Conservation (phyloP, 148 eudicot genomes). For the Rheum nobile region DNA sequence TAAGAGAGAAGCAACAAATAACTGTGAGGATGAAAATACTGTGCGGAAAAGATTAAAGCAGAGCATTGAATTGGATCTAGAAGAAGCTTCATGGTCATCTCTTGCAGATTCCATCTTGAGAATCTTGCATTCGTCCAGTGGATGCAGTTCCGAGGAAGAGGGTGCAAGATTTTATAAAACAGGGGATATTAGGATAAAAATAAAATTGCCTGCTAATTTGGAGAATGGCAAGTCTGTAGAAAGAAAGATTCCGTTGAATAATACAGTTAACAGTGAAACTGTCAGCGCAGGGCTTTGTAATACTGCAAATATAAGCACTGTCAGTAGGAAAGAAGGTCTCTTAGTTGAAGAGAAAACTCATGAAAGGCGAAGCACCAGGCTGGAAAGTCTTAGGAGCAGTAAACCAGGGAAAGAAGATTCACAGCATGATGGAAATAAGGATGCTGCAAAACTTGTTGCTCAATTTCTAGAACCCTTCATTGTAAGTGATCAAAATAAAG, state of each 20-base stretch:
- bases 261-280: slow-evolving; percentile 20
- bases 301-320: slow-evolving; percentile 26
- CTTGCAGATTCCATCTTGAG: slow-evolving; percentile 46
- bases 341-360: slow-evolving; percentile 57
- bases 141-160: slow-evolving; percentile 29
- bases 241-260: slow-evolving; percentile 17
- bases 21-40: slow-evolving; percentile 21
- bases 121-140: slow-evolving; percentile 30
- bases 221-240: slow-evolving; percentile 20
- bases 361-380: slow-evolving; percentile 89
- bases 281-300: slow-evolving; percentile 22
- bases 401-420: slow-evolving; percentile 86
- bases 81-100: slow-evolving; percentile 69
- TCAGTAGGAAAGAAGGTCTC: slow-evolving; percentile 32
- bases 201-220: slow-evolving; percentile 37
- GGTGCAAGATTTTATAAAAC: slow-evolving; percentile 24
- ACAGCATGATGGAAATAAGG: slow-evolving; percentile 52
- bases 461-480: slow-evolving; percentile 58
- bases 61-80: slow-evolving; percentile 40
- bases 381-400: slow-evolving; percentile 70
- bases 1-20: slow-evolving; percentile 54
- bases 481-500: slow-evolving; percentile 28
- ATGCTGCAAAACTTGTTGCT: slow-evolving; percentile 52
- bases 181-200: slow-evolving; percentile 39
- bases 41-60: slow-evolving; percentile 49